phyloP scores from a whole-genome alignment of 2,329 filamentous ascomycete species.

The Teratosphaeria viscida region DNA sequence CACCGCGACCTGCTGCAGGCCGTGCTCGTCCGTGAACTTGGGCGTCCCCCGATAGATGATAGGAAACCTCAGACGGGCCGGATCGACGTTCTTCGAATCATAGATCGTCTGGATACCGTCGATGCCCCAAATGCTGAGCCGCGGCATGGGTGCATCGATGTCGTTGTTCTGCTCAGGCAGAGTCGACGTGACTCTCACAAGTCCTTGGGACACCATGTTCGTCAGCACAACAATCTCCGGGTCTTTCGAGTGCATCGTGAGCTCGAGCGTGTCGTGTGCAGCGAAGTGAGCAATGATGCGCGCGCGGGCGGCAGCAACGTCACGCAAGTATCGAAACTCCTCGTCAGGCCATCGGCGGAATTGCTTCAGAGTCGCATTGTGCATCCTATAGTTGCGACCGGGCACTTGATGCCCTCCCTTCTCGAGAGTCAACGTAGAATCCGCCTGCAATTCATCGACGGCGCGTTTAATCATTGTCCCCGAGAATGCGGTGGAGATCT shows the following conservation, averaged over 20 bases:
- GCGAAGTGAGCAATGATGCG: constrained; percentile 25
- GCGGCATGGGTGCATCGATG: constrained; percentile 29
- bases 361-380: constrained; percentile 46
- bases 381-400: constrained; percentile 54
- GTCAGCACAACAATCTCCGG: constrained; percentile 57
- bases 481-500: constrained; percentile 26
- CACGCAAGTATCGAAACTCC: constrained; percentile 17
- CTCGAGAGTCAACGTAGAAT: constrained; percentile 49
- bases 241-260: constrained; percentile 51
- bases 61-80: constrained; percentile 54
- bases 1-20: constrained; percentile 35
- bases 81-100: constrained; percentile 57
- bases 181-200: constrained; percentile 43
- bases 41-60: constrained; percentile 50
- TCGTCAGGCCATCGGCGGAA: constrained; percentile 46
- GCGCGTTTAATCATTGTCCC: constrained; percentile 33
- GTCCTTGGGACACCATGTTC: constrained; percentile 52
- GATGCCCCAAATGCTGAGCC: constrained; percentile 54
- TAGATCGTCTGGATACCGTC: constrained; percentile 60
- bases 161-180: constrained; percentile 51
- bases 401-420: constrained; percentile 48
- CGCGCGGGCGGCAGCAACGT: constrained; percentile 15
- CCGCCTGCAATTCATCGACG: constrained; percentile 44
- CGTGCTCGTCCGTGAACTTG: constrained; percentile 47
- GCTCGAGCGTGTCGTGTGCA: constrained; percentile 27